phyloP scores from a whole-genome alignment of 2,329 filamentous ascomycete genomes.

The Xylariaceae sp. region DNA sequence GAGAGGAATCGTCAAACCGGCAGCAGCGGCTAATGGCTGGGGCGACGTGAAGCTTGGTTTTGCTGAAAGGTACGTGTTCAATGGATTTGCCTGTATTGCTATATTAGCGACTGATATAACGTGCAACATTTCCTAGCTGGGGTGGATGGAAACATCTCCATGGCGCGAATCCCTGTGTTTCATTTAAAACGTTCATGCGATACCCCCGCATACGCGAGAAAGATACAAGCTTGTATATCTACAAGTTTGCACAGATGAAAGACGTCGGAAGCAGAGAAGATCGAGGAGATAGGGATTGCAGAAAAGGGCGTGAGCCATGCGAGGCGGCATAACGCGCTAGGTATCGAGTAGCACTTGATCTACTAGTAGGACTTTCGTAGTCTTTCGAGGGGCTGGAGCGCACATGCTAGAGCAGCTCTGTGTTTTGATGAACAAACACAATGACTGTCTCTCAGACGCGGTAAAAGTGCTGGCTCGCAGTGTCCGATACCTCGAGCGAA shows the following conservation, averaged over 20 bases:
- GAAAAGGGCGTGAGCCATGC: background rate
- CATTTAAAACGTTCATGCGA: constrained; percentile 33
- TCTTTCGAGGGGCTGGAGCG: no score
- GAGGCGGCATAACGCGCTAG: constrained; percentile 6
- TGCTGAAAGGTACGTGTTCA: constrained; percentile 92
- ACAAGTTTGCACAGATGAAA: constrained; percentile 9
- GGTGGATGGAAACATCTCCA: constrained; percentile 25
- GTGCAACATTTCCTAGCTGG: constrained; percentile 25
- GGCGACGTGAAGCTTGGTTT: constrained; percentile 92
- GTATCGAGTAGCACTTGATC: constrained; percentile 19
- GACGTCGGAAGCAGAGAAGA: background rate
- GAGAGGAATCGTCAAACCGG: constrained; percentile 91
- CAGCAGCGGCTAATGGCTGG: constrained; percentile 83
- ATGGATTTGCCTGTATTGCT: constrained; percentile 71
- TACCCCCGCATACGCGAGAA: constrained; percentile 30
- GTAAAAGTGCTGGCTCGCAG: no score
- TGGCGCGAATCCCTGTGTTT: constrained; percentile 29
- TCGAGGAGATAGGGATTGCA: background rate
- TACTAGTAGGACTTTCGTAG: constrained; percentile 3
- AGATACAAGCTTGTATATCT: constrained; percentile 8
- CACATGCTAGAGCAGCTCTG: no score
- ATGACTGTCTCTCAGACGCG: no score
- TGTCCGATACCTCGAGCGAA: no score
- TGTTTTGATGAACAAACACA: no score
- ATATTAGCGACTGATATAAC: constrained; percentile 45